These are phyloP conservation scores for Diplocarpon rosae DNA, from an alignment of 2,329 filamentous ascomycete genomes.

Conservation along the genomic window DNA sequence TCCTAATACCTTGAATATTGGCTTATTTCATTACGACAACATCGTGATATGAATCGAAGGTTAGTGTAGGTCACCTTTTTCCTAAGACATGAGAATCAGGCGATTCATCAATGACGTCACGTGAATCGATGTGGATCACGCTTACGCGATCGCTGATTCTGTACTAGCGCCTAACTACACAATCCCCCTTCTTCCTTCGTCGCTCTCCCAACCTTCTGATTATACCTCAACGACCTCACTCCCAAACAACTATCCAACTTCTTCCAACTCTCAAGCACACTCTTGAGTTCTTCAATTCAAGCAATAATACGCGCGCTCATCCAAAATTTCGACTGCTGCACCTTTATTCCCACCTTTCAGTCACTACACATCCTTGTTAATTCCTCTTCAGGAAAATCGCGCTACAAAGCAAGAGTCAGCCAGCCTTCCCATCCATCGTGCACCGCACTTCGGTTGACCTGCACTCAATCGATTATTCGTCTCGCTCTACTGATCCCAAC, in stretches of 20 bases:
- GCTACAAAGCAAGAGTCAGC: conserved; percentile 22
- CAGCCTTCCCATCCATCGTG: conserved; percentile 19
- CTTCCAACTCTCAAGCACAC: conserved; percentile 16
- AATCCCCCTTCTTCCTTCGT: background rate
- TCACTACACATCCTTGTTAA: conserved; percentile 19
- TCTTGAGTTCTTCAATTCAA: conserved; percentile 5
- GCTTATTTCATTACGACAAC: too few species aligned
- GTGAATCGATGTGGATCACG: background rate
- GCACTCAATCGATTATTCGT: conserved; percentile 18
- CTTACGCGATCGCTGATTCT: background rate
- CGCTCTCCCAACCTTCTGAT: conserved; percentile 1
- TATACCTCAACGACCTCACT: background rate
- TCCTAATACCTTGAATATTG: too few species aligned
- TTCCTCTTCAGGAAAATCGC: conserved; percentile 8
- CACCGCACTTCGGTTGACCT: conserved; percentile 16
- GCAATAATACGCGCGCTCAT: conserved; percentile 15
- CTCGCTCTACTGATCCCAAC: conserved; percentile 25
- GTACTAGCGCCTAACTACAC: background rate
- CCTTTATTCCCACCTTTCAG: conserved; percentile 17
- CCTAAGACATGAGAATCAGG: too few species aligned
- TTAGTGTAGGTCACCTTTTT: too few species aligned
- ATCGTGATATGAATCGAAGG: too few species aligned
- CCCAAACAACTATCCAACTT: conserved; percentile 9
- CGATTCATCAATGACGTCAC: too few species aligned
- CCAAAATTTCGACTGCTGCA: conserved; percentile 22